Percentiles rank a stretch among this genome's conserved stretches.
Evolutionary conservation across 257 asterid genomes (phyloP).

Genomic region (Scutellaria barbata): DNA sequence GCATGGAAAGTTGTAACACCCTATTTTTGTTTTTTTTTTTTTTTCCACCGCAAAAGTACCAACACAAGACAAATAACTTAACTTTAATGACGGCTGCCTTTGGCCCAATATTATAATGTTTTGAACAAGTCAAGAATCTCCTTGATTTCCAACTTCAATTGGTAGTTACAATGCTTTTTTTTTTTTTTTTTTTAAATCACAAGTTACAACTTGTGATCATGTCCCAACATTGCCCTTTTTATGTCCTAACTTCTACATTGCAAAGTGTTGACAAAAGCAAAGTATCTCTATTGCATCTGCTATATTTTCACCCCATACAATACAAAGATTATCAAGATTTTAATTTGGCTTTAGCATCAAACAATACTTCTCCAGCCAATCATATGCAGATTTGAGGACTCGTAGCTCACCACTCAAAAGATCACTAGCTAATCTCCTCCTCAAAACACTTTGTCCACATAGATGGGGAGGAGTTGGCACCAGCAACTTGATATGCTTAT

Average conservation of each 20-base stretch:
- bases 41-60: slow-evolving; percentile 18
- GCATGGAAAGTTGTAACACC: neutral
- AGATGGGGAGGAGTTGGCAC: slow-evolving; percentile 25
- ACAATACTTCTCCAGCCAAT: slow-evolving; percentile 73
- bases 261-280: too few relatives aligned
- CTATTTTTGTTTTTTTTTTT: neutral
- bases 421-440: slow-evolving; percentile 65
- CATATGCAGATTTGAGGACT: slow-evolving; percentile 72
- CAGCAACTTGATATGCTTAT: slow-evolving; percentile 49
- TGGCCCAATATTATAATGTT: too few relatives aligned
- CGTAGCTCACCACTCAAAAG: slow-evolving; percentile 74
- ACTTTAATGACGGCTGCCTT: neutral
- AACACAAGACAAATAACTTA: slow-evolving; percentile 2
- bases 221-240: too few relatives aligned
- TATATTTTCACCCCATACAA: neutral
- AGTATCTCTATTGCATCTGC: neutral
- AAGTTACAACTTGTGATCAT: too few relatives aligned
- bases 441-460: slow-evolving; percentile 40
- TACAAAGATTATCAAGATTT: slow-evolving; percentile 9
- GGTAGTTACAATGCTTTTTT: too few relatives aligned
- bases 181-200: too few relatives aligned
- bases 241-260: too few relatives aligned
- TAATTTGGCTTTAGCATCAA: slow-evolving; percentile 33
- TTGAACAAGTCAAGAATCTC: too few relatives aligned
- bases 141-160: too few relatives aligned